Base-by-base conservation (phyloP, 768 basidiomycete genomes). In the Daedaleopsis sinensis region DNA sequence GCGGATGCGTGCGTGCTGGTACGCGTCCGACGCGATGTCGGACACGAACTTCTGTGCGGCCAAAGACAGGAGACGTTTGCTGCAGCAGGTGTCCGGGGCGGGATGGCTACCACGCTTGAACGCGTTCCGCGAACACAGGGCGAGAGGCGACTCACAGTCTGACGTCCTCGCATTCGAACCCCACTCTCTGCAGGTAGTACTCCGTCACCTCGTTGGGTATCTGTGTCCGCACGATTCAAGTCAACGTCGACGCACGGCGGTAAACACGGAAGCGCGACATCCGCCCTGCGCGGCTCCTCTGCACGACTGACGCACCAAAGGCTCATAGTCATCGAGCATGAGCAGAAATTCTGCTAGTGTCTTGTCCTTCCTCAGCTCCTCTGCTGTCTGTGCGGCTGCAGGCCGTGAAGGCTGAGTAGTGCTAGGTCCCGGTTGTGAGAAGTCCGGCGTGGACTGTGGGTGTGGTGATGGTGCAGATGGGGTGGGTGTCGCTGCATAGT, bases 1-100 rank as follows among this genome's bases (percentile, higher is more conserved):
- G 39, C 97, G 87, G 69, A 98, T 93, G 35, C 96, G 91, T 9
- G 97, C 97, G 75, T 98, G 96, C 71, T 98, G 95, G 76, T 93
- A 98, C 11, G 97, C 95, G 73, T 99, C 97, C 2, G 92, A 86
- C 3, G 96, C 91, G 57, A 99, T 96, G 71, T 98, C 96, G 8
- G 95, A 93, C 47, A 98, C 89, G 72, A 99, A 98, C 71, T 98
- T 98, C 71, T 99, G 97, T 0, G 97, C 94, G 3, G 97, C 96
- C 13, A 98, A 83, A 0, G 96, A 95, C 24, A 99, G 80, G 18
- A 99, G 84, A 3, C 96, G 91, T 78, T 97, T 98, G 58, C 96
- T 97, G 72, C 9, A 55, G 72, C 9, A 55, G 12, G 46, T 27
- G 47, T 23, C 21, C 55, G 36, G 47, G 15, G 38, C 27, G n/a